A percentile compares a stretch with the other conserved stretches of the same genome.
phyloP scores from a whole-genome alignment of 306 rosid species.

The Macrotyloma uniflorum region DNA sequence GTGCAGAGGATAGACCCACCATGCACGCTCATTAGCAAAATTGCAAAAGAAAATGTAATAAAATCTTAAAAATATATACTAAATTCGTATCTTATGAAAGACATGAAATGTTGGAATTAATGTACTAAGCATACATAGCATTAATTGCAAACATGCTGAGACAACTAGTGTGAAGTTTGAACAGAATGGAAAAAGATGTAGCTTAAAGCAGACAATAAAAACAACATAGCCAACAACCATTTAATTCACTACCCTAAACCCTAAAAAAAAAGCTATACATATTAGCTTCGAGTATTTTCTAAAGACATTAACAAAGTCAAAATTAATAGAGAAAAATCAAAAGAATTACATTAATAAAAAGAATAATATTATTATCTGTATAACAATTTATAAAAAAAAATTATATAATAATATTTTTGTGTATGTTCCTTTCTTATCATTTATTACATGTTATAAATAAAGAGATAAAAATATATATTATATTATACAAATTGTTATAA shows the following conservation, averaged over 20 bases:
- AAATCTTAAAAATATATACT: neutral
- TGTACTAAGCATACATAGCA: neutral
- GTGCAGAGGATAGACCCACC: neutral
- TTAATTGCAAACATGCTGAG: slow-evolving; percentile 46
- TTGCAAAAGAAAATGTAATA: neutral
- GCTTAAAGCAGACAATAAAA: neutral
- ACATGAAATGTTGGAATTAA: neutral
- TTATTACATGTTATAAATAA: too few species aligned
- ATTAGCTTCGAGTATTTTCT: neutral
- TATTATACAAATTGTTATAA: too few species aligned
- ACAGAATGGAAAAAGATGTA: neutral
- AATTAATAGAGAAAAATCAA: neutral
- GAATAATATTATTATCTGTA: too few species aligned
- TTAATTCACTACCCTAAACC: neutral
- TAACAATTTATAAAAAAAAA: too few species aligned
- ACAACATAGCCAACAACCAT: neutral
- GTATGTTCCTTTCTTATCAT: too few species aligned
- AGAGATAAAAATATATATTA: too few species aligned
- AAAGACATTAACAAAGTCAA: neutral
- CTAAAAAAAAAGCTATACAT: too few species aligned
- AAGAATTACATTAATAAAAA: neutral
- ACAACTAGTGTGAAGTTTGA: slow-evolving; percentile 29
- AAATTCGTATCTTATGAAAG: neutral
- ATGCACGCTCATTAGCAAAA: neutral
- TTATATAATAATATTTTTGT: too few species aligned